A percentile compares a stretch with the other conserved stretches of the same genome.
Conservation (phyloP, 116 monocot species). For the Iris pallida region DNA sequence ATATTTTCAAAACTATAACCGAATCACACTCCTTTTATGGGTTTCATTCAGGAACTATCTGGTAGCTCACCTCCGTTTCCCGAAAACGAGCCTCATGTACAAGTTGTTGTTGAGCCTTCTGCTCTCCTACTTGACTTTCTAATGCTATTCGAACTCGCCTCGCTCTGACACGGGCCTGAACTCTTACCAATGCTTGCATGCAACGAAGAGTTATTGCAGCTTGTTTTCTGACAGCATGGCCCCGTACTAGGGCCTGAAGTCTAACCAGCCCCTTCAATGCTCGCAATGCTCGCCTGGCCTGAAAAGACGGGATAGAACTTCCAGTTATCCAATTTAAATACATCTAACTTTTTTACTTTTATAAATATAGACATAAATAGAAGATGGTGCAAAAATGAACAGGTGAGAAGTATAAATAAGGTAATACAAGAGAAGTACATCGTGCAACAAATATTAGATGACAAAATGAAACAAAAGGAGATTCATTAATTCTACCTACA, state of each 20-base stretch:
- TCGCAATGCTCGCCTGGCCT: constrained; percentile 84
- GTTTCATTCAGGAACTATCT: neutral
- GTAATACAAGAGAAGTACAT: no score
- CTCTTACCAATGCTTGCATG: constrained; percentile 91
- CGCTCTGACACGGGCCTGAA: constrained; percentile 88
- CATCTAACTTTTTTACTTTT: neutral
- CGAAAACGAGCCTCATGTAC: constrained; percentile 36
- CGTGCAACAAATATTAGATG: no score
- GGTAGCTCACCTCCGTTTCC: constrained; percentile 59
- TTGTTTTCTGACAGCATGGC: constrained; percentile 88
- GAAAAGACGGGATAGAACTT: constrained; percentile 1
- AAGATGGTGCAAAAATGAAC: no score
- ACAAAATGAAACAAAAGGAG: no score
- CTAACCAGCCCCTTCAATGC: constrained; percentile 87
- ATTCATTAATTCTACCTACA: no score
- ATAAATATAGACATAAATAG: neutral
- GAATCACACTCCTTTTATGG: neutral
- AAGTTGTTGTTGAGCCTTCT: constrained; percentile 40
- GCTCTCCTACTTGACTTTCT: constrained; percentile 57
- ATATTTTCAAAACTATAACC: no score
- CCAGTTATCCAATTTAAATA: neutral
- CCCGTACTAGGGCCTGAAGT: constrained; percentile 90
- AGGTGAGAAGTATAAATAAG: no score
- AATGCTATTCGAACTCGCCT: constrained; percentile 71
- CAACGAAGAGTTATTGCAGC: constrained; percentile 77